Evolutionary conservation across 2,329 filamentous ascomycete genomes (phyloP).

Genomic region (Hypoxylon sp.): DNA sequence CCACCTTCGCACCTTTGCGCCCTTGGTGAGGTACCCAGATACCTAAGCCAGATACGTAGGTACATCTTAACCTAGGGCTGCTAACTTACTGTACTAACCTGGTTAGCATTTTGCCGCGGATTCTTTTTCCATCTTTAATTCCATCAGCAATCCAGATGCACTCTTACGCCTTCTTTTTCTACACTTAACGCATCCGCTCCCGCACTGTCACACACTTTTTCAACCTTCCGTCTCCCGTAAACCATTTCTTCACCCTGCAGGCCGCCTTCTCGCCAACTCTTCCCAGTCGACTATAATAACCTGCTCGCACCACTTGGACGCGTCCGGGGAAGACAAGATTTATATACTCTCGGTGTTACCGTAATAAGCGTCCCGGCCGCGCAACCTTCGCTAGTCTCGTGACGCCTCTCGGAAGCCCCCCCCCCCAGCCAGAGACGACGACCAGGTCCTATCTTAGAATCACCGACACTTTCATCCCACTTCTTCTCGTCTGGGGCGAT

Average conservation of each 20-base stretch:
- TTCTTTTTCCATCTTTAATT: slow-evolving; percentile 29
- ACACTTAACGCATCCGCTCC: slow-evolving; percentile 19
- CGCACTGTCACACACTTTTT: slow-evolving; percentile 5
- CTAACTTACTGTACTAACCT: slow-evolving; percentile 36
- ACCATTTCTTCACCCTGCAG: slow-evolving; percentile 6
- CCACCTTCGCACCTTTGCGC: slow-evolving; percentile 36
- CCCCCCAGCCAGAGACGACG: slow-evolving; percentile 3
- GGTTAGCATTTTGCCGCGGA: slow-evolving; percentile 28
- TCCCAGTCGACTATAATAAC: slow-evolving; percentile 2
- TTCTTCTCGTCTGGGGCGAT: slow-evolving; percentile 19
- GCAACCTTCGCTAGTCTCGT: slow-evolving; percentile 10
- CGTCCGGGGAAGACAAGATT: not conserved
- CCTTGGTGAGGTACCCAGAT: too few species aligned
- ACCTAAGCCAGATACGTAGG: too few species aligned
- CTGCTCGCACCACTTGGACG: not conserved
- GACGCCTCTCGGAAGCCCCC: slow-evolving; percentile 25
- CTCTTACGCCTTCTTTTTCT: slow-evolving; percentile 26
- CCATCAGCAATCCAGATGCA: slow-evolving; percentile 9
- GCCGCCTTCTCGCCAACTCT: slow-evolving; percentile 1
- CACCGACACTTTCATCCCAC: slow-evolving; percentile 5
- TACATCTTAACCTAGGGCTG: slow-evolving; percentile 27
- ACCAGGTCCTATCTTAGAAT: not conserved
- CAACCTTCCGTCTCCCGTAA: slow-evolving; percentile 8
- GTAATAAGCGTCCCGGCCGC: slow-evolving; percentile 13
- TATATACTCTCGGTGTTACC: slow-evolving; percentile 19